Percentiles rank a stretch among this genome's conserved stretches.
Conservation (phyloP, 176 grass and related monocot species). For the Oryza rufipogon region DNA sequence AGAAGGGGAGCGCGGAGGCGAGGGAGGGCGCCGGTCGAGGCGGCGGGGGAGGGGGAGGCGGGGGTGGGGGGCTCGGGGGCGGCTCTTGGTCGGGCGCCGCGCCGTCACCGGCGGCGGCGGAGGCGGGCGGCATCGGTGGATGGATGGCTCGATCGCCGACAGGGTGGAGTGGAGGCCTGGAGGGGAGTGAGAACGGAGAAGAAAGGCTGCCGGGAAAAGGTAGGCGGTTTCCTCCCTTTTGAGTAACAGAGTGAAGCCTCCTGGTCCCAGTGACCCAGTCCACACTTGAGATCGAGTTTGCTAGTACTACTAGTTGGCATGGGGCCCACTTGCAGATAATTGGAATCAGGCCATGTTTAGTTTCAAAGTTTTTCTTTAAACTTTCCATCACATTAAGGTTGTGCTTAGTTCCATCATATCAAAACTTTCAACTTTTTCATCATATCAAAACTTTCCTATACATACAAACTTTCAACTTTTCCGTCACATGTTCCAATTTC, state of each 20-base stretch:
- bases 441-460: no score
- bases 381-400: no score
- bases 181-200: not conserved
- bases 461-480: no score
- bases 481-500: no score
- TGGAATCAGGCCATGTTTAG: no score
- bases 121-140: constrained; percentile 30
- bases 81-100: not conserved
- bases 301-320: not conserved
- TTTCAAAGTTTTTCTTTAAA: no score
- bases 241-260: not conserved
- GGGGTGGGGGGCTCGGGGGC: constrained; percentile 1
- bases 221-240: not conserved
- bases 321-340: not conserved
- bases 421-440: no score
- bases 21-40: not conserved
- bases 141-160: constrained; percentile 5
- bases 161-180: not conserved
- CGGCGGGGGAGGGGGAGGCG: not conserved
- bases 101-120: not conserved
- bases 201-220: constrained; percentile 37
- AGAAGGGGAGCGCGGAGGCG: constrained; percentile 62
- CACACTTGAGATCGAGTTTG: not conserved
- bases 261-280: no score
- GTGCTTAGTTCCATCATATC: no score